Evolutionary conservation across 2,329 filamentous ascomycete genomes (phyloP), one percentile per base, ranked within the genome.

Genomic region (Penicillium sp.): DNA sequence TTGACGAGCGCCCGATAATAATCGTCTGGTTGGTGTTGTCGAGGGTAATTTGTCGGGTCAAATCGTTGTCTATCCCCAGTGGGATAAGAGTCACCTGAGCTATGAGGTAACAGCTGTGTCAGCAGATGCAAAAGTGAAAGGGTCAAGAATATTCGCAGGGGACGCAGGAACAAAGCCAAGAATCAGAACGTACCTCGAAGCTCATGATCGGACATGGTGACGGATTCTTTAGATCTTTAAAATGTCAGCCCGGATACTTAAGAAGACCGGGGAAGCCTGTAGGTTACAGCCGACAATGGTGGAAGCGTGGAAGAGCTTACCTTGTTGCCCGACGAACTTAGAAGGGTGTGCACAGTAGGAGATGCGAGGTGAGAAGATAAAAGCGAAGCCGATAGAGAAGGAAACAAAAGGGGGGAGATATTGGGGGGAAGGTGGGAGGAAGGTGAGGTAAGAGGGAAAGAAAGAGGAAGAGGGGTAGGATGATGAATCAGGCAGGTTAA

Each of bases 1-100:
- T 77, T 4, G 77, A 80, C 7, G 77, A 69, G 55, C 78, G 72
- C 29, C 78, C 78, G 53, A 81, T 72, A 16, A 69, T 61, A 47
- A 75, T 55, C 16, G 55, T 39, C 45, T 71, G 69, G 37, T 64
- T 62, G 23, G 65, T 58, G 5, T 64, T 54, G 3, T 62, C 57
- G 39, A 79, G 69, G 37, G 64, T 69, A 35, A 80, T 57, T 31
- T 59, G 64, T 31, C 77, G 74, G 26, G 64, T 63, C 26, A 69
- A 62, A 13, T 71, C 37, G n/a, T 64, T 54, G 48, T 70, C 65
- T 37, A 57, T 37, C 27, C 57, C 62, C 43, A 74, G 48, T 9
- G 72, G 69, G 50, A 60, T 49, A 21, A 78, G 70, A 21, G 66
- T 69, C 27, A 78, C 59, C 50, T 69, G 62, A 39, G 69, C 76